Base-by-base conservation (phyloP, 2,329 filamentous ascomycete species). In the Sporothrix dimorphospora region DNA sequence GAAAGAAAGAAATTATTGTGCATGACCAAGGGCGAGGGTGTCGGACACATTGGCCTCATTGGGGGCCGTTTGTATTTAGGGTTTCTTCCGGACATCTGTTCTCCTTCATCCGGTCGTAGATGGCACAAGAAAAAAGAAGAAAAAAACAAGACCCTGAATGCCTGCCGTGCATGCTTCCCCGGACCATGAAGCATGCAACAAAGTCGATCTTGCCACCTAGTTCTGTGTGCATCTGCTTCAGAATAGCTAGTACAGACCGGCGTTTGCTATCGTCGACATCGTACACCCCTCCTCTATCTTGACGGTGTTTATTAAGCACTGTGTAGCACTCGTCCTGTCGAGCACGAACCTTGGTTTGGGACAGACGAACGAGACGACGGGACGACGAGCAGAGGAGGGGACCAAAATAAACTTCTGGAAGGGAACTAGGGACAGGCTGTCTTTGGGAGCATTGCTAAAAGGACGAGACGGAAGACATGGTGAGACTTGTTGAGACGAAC, bases 21-120 rank as follows among this genome's bases (percentile, higher is more conserved):
- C 42, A 38, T 67, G 65, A 12, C 27, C 65, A 67, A 67, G 42
- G 61, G 38, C 19, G 61, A 66, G 61, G 40, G 21, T 66, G 61
- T 49, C 16, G 40, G 61, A 30, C 7, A n/a, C 19, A 61, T n/a
- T 53, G 7, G 16, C 49, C 14, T n/a, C 49, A n/a, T 34, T 61
- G 3, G 4, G 49, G 49, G 49, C 14, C 11, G 19, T 45, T 9
- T 27, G 34, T 9, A 30, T 66, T 42, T 27, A 49, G 42, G 40
- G 21, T 24, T 30, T 40, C 55, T 40, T 1, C 19, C 55, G 19
- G 55, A 61, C 34, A 61, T 61, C 27, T 34, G 19, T 34, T 34
- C 16, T 38, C 19, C 30, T 9, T 38, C 34, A 61, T 61, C 55
- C 55, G 55, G 55, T 61, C 30, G 30, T 38, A n/a, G 55, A 21